Base-by-base conservation (phyloP, 352 stramenopile genomes). In the Blastocystis sp. region DNA sequence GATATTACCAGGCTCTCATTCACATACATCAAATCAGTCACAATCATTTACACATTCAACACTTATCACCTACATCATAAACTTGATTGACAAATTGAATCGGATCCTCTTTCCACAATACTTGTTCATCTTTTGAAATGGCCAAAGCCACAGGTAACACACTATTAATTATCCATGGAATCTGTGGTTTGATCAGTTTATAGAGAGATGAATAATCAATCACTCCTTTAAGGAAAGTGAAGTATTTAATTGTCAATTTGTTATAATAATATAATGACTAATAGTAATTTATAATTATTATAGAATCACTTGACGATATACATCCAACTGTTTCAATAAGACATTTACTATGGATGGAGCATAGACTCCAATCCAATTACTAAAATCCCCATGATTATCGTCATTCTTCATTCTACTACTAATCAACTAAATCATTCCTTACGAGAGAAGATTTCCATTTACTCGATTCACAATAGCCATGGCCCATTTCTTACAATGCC, bases 81-180 rank as follows among this genome's bases (percentile, higher is more conserved):
- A 83, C 54, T 16, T 66, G 71, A 35, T 24, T 66, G 6, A 83
- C 71, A 56, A 83, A 83, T 42, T 83, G 71, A 42, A 83, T 83
- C 7, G 71, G 71, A 43, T 83, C 71, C 1, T 83, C 71, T n/a
- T 66, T 46, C 71, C 71, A 83, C 1, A 83, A 56, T 56, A 42
- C 12, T 32, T 35, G 12, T 49, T 83, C 71, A 24, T 83, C 71
- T 19, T 35, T 35, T 6, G 71, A 65, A 32, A 83, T 65, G 29
- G 71, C 71, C 46, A 83, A 21, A 19, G 71, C 71, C 27, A 65
- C 58, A 35, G 71, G 71, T 14, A 83, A 65, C 21, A 83, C 54
- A 24, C 58, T 54, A 32, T 67, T 66, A 24, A 83, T 83, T 24
- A 83, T 63, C 24, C 56, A 83, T 32, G 49, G 19, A 52, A 83